Evolutionary conservation across 331 rosid genomes (phyloP).

Genomic region (Rosa hybrid): DNA sequence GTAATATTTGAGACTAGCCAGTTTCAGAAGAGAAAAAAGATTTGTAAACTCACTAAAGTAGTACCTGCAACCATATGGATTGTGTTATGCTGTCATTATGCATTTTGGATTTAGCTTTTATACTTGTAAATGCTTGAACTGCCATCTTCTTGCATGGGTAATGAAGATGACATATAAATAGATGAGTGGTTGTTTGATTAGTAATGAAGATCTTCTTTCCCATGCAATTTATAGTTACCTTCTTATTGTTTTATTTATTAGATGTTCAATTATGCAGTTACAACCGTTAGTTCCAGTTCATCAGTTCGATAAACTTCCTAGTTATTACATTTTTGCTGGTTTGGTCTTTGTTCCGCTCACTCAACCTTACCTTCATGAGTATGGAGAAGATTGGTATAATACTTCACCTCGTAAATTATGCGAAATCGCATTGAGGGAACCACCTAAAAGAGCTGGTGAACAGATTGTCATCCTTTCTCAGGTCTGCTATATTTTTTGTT

Average conservation of each 20-base stretch:
- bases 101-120: not conserved
- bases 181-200: not conserved
- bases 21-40: not conserved
- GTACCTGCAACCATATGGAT: not conserved
- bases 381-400: constrained; percentile 95
- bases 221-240: not conserved
- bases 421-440: constrained; percentile 77
- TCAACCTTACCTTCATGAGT: constrained; percentile 91
- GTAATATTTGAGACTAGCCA: not conserved
- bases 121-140: not conserved
- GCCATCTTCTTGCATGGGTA: not conserved
- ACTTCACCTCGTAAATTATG: constrained; percentile 84
- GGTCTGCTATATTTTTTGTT: constrained; percentile 40
- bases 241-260: not conserved
- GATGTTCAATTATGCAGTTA: constrained; percentile 54
- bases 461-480: constrained; percentile 88
- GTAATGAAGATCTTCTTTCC: not conserved
- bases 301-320: constrained; percentile 88
- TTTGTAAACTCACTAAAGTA: not conserved
- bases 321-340: constrained; percentile 93
- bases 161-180: not conserved
- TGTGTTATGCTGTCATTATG: not conserved
- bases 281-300: constrained; percentile 87
- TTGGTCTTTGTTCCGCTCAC: constrained; percentile 84
- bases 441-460: constrained; percentile 78